phyloP scores from a whole-genome alignment of 305 asterid genomes.

The Solanum aculeatissimum region DNA sequence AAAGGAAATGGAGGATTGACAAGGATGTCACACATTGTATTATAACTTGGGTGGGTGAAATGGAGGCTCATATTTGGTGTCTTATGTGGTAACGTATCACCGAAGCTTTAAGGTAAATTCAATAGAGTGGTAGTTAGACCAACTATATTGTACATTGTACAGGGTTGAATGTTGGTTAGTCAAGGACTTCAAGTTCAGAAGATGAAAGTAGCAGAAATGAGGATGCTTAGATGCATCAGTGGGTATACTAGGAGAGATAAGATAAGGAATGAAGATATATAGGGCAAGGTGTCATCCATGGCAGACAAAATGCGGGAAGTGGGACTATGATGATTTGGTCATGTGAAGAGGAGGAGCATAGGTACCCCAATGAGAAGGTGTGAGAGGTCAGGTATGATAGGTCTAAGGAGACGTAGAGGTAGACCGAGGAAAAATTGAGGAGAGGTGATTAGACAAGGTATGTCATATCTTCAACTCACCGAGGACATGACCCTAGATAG shows the following conservation, averaged over 20 bases:
- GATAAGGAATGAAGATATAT: neutral
- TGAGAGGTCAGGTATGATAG: neutral
- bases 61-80: neutral
- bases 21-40: neutral
- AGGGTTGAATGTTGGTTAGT: neutral
- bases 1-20: neutral
- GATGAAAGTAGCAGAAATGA: neutral
- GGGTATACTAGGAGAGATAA: neutral
- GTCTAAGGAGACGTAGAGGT: neutral
- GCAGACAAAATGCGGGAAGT: neutral
- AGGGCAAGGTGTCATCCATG: neutral
- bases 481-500: neutral
- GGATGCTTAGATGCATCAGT: neutral
- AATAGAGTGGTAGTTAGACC: neutral
- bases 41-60: neutral
- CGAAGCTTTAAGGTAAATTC: neutral
- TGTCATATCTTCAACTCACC: neutral
- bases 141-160: neutral
- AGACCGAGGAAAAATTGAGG: neutral
- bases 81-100: neutral
- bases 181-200: neutral
- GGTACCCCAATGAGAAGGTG: neutral
- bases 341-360: neutral
- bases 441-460: neutral
- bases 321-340: neutral